Evolutionary conservation across 306 rosid species (phyloP), one percentile per base, ranked within the genome.

Genomic region (Castanopsis chinensis): DNA sequence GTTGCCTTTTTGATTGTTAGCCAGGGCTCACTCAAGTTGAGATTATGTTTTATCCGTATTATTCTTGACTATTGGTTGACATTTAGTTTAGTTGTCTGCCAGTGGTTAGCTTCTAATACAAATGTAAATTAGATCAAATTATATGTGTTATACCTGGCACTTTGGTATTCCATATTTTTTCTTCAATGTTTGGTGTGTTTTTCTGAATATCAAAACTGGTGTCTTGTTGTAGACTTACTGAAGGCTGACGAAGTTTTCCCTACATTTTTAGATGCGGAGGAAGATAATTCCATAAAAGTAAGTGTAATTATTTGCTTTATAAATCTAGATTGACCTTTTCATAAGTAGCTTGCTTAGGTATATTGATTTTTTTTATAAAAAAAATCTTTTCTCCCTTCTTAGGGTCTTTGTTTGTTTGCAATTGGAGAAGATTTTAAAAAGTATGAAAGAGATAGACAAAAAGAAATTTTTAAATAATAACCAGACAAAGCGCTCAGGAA

Each of bases 381-480:
- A n/a, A 7, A 37, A 37, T 35, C 3, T 37, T 7, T 37, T 53
- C 69, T 37, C 12, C 53, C 76, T 65, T 76, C 33, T 19, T 80
- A 72, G 73, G 60, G 77, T 86, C 79, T 72, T 83, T 75, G 63
- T 82, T 76, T 72, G 64, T 61, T 78, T 80, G 82, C 83, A 69
- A 72, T 72, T 80, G 76, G 80, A 81, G 74, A 78, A 79, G 72
- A 59, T 89, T 76, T 79, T 71, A 78, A 52, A 56, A 25, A 83
- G 69, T 73, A 92, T 92, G 99, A 92, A 88, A 82, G 95, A 92
- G 80, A 87, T 75, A 68, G 97, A 89, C 78, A 90, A 84, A 85
- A 92, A 85, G 84, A 92, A 84, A 74, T 69, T 88, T 53, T 67
- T 91, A 9, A 86, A 75, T 85, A 84, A 79, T 80, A 86, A 81